phyloP scores from a whole-genome alignment of 495 filamentous ascomycete species.

The Trichocladium antarcticum region DNA sequence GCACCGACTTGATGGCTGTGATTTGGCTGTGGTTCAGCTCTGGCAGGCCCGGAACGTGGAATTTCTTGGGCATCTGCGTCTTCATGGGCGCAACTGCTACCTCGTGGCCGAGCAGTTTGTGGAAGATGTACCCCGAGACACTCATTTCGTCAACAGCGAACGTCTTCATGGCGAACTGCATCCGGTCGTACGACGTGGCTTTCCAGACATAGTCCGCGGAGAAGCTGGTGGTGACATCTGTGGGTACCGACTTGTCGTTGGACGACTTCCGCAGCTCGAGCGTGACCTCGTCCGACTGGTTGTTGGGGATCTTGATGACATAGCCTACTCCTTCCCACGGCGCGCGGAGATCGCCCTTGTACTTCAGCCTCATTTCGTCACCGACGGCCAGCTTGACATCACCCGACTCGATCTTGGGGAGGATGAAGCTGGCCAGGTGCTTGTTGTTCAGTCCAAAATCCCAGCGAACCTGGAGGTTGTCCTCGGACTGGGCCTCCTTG shows the following conservation, averaged over 20 bases:
- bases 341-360: constrained; percentile 85
- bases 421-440: constrained; percentile 87
- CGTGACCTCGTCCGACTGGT: constrained; percentile 95
- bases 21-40: constrained; percentile 96
- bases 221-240: constrained; percentile 96
- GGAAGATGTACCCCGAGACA: constrained; percentile 97
- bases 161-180: constrained; percentile 99
- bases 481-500: constrained; percentile 96
- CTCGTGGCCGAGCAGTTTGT: constrained; percentile 91
- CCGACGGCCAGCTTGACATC: constrained; percentile 97
- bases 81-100: constrained; percentile 95
- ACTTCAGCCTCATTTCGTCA: constrained; percentile 96
- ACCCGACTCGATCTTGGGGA: constrained; percentile 93
- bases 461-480: constrained; percentile 88
- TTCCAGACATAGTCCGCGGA: constrained; percentile 99
- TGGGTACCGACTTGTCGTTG: constrained; percentile 89
- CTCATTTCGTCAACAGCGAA: constrained; percentile 98
- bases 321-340: constrained; percentile 98
- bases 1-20: constrained; percentile 88
- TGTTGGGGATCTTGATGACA: constrained; percentile 99
- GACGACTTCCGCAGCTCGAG: constrained; percentile 67
- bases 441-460: constrained; percentile 96
- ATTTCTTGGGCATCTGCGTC: constrained; percentile 90
- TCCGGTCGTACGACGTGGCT: constrained; percentile 95
- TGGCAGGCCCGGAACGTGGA: constrained; percentile 88